Percentiles rank a stretch among this genome's conserved stretches.
These are phyloP conservation scores for Phaeosphaeriaceae sp. DNA, from an alignment of 2,329 filamentous ascomycete genomes.

Conservation along the genomic window DNA sequence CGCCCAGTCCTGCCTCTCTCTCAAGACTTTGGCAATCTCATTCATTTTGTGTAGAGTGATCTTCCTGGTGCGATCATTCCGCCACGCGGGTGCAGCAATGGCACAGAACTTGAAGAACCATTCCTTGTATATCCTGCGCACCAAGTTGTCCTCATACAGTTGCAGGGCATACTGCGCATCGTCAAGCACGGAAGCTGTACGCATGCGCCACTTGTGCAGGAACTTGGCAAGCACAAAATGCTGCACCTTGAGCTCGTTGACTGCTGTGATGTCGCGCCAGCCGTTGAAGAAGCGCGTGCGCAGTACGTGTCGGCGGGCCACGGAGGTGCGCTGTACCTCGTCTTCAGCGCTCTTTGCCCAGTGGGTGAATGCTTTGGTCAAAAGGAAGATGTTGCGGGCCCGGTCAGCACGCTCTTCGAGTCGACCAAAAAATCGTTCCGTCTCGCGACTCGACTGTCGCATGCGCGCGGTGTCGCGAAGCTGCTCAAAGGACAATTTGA, in stretches of 20 bases:
- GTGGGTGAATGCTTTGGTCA: slow-evolving; percentile 69
- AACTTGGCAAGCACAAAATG: slow-evolving; percentile 63
- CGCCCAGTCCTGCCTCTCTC: slow-evolving; percentile 34
- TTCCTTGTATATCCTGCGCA: slow-evolving; percentile 38
- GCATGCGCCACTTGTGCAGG: slow-evolving; percentile 60
- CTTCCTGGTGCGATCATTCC: slow-evolving; percentile 35
- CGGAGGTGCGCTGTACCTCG: slow-evolving; percentile 69
- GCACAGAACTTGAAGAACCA: slow-evolving; percentile 50
- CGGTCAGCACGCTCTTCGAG: slow-evolving; percentile 67
- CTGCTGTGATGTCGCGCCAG: slow-evolving; percentile 70
- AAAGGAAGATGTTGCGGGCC: slow-evolving; percentile 70
- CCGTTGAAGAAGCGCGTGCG: slow-evolving; percentile 72
- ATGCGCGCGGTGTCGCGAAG: slow-evolving; percentile 29
- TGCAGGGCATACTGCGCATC: slow-evolving; percentile 41
- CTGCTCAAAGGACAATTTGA: slow-evolving; percentile 60
- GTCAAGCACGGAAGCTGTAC: slow-evolving; percentile 45
- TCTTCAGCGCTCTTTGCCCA: slow-evolving; percentile 73
- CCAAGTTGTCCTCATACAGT: slow-evolving; percentile 43
- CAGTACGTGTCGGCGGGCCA: slow-evolving; percentile 74
- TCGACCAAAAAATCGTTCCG: slow-evolving; percentile 61
- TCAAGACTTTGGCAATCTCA: slow-evolving; percentile 31
- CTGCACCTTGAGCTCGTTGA: slow-evolving; percentile 63
- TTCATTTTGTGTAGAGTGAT: slow-evolving; percentile 36
- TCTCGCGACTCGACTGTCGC: slow-evolving; percentile 54
- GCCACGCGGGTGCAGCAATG: slow-evolving; percentile 42